Evolutionary conservation across 2,329 filamentous ascomycete genomes (phyloP), one percentile per base, ranked within the genome.

Genomic region (Sclerotinia trifoliorum): DNA sequence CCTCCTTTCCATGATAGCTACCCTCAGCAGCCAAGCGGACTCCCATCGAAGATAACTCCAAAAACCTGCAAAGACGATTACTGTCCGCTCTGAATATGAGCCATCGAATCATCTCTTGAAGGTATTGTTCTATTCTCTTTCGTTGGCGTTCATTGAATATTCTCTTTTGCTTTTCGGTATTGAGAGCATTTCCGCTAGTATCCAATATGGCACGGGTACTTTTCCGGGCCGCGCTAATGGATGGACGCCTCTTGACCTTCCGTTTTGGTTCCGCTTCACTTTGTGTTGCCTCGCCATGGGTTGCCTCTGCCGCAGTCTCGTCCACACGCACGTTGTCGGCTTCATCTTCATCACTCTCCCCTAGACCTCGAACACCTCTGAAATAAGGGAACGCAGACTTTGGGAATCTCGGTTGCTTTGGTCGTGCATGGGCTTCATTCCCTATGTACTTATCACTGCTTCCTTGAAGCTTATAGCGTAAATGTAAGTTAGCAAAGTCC

Each of bases 1-100:
- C 96, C 80, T 99, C 96, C 79, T 99, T 99, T 69, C 95, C 96
- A 77, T 99, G 95, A 75, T 97, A 98, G 74, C 94, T 96, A 39
- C 93, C 94, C 79, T 99, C 96, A 0, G 94, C 93, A 32, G 95
- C 95, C 62, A 99, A 86, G 60, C 96, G 89, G 62, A 99, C 93
- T 29, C 95, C 95, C 6, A 99, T 84, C 0, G 96, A 94, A 26
- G 95, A 99, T 11, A 99, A 83, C 78, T 99, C 95, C 2, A 99
- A 83, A 78, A 99, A 99, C 72, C 96, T 95, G 80, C 95, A 99
- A 5, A 99, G 83, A 13, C 95, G 88, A 76, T 97, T 98, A 80
- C 93, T 97, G 79, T 98, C 94, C 8, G 95, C 89, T 57, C 94
- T 88, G 80, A 99, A 99, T 80, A 99, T 98, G 74, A 99, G 88